These are phyloP conservation scores for Saitozyma podzolica DNA, from an alignment of 768 basidiomycete species.

Conservation along the genomic window DNA sequence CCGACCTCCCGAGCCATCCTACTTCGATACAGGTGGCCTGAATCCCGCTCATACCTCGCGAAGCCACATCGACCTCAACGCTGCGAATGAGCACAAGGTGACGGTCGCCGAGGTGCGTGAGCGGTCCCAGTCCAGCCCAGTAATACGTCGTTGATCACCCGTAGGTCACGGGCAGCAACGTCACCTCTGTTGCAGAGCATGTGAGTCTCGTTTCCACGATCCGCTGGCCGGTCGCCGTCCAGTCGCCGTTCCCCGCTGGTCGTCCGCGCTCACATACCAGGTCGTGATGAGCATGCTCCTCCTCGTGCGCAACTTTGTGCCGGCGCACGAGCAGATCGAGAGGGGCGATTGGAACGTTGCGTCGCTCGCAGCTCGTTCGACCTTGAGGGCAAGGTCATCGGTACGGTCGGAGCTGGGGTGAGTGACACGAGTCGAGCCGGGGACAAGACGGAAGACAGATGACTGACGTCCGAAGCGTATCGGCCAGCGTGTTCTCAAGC, in stretches of 20 bases:
- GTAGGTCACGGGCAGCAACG: conserved; percentile 68
- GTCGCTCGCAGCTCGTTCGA: conserved; percentile 82
- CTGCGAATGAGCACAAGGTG: conserved; percentile 74
- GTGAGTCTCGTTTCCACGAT: conserved; percentile 17
- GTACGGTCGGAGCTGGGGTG: conserved; percentile 71
- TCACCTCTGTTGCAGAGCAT: conserved; percentile 75
- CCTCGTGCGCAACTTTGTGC: conserved; percentile 82
- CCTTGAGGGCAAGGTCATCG: conserved; percentile 85
- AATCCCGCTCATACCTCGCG: no score
- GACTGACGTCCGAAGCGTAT: conserved; percentile 56
- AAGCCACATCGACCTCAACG: conserved; percentile 67
- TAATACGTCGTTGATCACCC: no score
- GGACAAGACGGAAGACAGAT: no score
- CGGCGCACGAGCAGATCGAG: conserved; percentile 70
- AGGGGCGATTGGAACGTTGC: conserved; percentile 86
- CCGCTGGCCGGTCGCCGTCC: no score
- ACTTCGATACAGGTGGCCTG: no score
- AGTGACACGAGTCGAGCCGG: no score
- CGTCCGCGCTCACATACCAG: conserved; percentile 9
- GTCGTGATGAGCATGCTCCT: conserved; percentile 76
- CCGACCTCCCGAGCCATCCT: no score
- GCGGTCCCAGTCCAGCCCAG: no score
- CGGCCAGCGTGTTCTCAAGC: conserved; percentile 74
- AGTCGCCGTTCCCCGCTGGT: no score
- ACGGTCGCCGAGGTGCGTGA: conserved; percentile 66